Base-by-base conservation (phyloP, 257 asterid genomes). In the Pogostemon cablin region DNA sequence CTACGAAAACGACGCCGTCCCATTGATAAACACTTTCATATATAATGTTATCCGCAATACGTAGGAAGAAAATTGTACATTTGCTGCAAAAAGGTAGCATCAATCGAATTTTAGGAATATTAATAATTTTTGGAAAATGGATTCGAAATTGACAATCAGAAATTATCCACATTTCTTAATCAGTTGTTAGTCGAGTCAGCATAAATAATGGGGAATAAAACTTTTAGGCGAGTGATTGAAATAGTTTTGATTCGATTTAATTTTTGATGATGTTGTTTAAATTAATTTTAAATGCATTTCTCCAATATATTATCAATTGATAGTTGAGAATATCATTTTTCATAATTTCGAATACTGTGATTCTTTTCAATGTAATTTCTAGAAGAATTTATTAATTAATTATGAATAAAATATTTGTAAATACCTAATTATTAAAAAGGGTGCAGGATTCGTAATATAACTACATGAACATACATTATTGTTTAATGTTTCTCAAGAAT, bases 1-100 rank as follows among this genome's bases (percentile, higher is more conserved):
- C 76, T 81, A 80, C 74, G 88, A 83, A 58, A 83, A 73, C 12
- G 89, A 84, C 89, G 58, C 67, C 17, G 7, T 38, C 8, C 73
- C 77, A 71, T 66, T n/a, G 52, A 59, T 64, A 69, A 53, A 72
- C 75, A 73, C 71, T 72, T 81, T 54, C 32, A 25, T 25, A 25
- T 25, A 25, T 25, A 25, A 25, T 25, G 32, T 25, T 25, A 25
- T 25, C 32, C 32, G 32, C 32, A 25, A 25, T 25, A 25, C 32
- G 32, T 25, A 25, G 32, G 32, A 25, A 25, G 54, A 6, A 48
- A 48, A 57, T 11, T 42, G 3, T 32, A 17, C 6, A 3, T 60
- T 38, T 40, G 10, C 12, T 63, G 61, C 20, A 55, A 57, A 48
- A 76, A 53, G 67, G 5, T 2, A n/a, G 10, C 9, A 64, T 72